phyloP scores from a whole-genome alignment of 2,329 filamentous ascomycete species.

The Blumeria hordei region DNA sequence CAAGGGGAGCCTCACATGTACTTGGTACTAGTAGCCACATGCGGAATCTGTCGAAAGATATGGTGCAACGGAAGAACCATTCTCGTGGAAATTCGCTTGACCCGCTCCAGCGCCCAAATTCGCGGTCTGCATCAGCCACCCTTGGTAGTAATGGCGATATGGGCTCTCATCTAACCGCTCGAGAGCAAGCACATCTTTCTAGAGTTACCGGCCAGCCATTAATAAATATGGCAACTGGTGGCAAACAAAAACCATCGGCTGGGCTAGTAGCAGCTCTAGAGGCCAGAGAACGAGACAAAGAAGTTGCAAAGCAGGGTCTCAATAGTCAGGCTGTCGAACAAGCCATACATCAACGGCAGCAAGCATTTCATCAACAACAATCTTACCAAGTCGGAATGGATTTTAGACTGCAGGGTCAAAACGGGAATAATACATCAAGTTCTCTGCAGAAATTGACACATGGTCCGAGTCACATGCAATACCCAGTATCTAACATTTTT shows the following conservation, averaged over 20 bases:
- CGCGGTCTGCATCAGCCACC: slow-evolving; percentile 27
- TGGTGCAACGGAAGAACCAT: slow-evolving; percentile 20
- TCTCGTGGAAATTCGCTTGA: slow-evolving; percentile 25
- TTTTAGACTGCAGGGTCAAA: slow-evolving; percentile 8
- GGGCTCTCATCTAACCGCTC: slow-evolving; percentile 45
- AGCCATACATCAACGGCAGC: slow-evolving; percentile 42
- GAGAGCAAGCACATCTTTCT: slow-evolving; percentile 75
- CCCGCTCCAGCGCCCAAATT: slow-evolving; percentile 26
- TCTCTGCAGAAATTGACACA: slow-evolving; percentile 10
- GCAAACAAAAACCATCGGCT: slow-evolving; percentile 21
- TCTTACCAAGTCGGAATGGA: slow-evolving; percentile 6
- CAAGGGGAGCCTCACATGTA: slow-evolving; percentile 27
- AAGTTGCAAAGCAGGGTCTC: slow-evolving; percentile 42
- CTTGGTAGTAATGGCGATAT: slow-evolving; percentile 17
- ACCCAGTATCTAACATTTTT: slow-evolving; percentile 12
- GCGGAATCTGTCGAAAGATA: slow-evolving; percentile 23
- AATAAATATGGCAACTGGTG: slow-evolving; percentile 29
- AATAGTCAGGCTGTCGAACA: slow-evolving; percentile 49
- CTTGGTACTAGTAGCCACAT: slow-evolving; percentile 17
- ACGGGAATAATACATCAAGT: slow-evolving; percentile 9
- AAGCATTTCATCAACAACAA: slow-evolving; percentile 13
- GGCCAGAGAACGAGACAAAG: slow-evolving; percentile 53
- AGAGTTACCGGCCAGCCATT: slow-evolving; percentile 56
- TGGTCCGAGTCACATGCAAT: slow-evolving; percentile 13
- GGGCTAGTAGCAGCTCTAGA: slow-evolving; percentile 62